Evolutionary conservation across 345 rosid genomes (phyloP).

Genomic region (Aquilaria sinensis): DNA sequence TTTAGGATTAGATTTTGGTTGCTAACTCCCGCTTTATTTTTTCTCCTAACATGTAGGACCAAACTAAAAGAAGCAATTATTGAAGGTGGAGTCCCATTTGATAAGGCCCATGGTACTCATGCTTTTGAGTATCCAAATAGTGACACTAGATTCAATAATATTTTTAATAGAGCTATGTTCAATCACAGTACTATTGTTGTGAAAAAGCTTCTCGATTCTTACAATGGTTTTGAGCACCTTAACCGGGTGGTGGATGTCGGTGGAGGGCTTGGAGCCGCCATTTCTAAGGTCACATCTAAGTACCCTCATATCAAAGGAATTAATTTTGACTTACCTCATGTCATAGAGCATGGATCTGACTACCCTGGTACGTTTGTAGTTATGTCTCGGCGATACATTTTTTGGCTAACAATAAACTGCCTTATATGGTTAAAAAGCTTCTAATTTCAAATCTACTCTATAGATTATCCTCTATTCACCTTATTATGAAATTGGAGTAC

Average conservation of each 20-base stretch:
- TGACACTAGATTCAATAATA: slow-evolving; percentile 43
- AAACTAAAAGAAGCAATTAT: slow-evolving; percentile 38
- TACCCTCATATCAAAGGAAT: slow-evolving; percentile 33
- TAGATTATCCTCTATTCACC: too few relatives aligned
- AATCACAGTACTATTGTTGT: slow-evolving; percentile 38
- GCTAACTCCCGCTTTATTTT: background rate
- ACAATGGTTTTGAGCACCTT: slow-evolving; percentile 45
- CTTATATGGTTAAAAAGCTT: too few relatives aligned
- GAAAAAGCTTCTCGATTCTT: slow-evolving; percentile 46
- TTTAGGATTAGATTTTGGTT: background rate
- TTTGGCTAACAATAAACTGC: too few relatives aligned
- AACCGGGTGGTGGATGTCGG: slow-evolving; percentile 52
- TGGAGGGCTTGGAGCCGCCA: slow-evolving; percentile 53
- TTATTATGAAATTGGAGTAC: too few relatives aligned
- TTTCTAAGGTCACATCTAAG: slow-evolving; percentile 37
- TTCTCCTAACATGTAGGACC: slow-evolving; percentile 14
- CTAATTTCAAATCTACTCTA: too few relatives aligned
- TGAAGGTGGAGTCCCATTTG: slow-evolving; percentile 55
- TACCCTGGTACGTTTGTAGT: slow-evolving; percentile 11
- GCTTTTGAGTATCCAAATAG: slow-evolving; percentile 39
- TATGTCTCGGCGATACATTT: too few relatives aligned
- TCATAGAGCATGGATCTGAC: slow-evolving; percentile 27
- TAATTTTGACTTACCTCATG: slow-evolving; percentile 40
- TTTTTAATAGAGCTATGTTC: slow-evolving; percentile 49
- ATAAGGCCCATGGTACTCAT: slow-evolving; percentile 53